phyloP scores from a whole-genome alignment of 116 monocot species.

The Dioscorea cayenensis region DNA sequence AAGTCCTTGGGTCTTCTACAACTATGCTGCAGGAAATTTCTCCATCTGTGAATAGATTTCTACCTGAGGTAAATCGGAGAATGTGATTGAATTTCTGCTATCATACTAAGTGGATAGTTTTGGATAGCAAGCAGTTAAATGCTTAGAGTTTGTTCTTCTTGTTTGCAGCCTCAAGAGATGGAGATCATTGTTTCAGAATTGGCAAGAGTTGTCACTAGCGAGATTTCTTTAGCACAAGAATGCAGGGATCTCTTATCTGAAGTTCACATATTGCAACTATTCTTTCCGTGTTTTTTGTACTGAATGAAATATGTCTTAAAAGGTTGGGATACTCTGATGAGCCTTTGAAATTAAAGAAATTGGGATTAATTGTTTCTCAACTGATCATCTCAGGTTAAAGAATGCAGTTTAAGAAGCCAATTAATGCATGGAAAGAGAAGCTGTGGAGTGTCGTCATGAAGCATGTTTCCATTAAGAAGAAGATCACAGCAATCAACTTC shows the following conservation, averaged over 20 bases:
- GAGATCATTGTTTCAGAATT: conserved; percentile 40
- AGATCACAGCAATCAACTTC: no score
- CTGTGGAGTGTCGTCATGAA: no score
- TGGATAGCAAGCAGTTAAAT: background rate
- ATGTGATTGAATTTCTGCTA: no score
- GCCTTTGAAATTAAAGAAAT: no score
- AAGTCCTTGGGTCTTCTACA: conserved; percentile 32
- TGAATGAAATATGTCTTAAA: no score
- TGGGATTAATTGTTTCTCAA: background rate
- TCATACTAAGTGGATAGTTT: no score
- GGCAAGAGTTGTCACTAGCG: conserved; percentile 37
- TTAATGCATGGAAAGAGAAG: background rate
- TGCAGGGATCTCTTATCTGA: conserved; percentile 56
- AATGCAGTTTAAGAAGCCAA: background rate
- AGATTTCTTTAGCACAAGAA: conserved; percentile 56
- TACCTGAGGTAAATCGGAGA: conserved; percentile 33
- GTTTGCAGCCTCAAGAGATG: conserved; percentile 44
- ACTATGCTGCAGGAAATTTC: conserved; percentile 38
- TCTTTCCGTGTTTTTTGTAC: background rate
- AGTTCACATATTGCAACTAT: conserved; percentile 68
- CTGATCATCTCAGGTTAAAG: conserved; percentile 3
- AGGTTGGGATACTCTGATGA: background rate
- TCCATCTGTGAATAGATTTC: conserved; percentile 25
- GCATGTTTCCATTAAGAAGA: no score
- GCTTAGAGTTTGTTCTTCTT: background rate